phyloP scores from a whole-genome alignment of 495 filamentous ascomycete species.

The Tuber magnatum region DNA sequence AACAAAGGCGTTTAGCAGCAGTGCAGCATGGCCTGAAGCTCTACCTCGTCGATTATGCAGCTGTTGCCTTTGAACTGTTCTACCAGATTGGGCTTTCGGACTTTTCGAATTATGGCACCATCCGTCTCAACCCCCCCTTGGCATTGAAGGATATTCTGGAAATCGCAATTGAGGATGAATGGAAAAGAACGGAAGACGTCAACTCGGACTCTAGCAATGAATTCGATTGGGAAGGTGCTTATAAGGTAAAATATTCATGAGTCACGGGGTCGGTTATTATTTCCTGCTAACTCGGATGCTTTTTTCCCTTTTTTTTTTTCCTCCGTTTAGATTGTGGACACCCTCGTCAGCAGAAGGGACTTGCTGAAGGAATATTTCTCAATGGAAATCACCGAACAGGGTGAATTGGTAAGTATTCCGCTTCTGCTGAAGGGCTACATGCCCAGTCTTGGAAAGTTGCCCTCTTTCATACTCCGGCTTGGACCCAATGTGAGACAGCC shows the following conservation, averaged over 20 bases:
- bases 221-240: constrained; percentile 36
- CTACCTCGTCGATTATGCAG: constrained; percentile 89
- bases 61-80: constrained; percentile 82
- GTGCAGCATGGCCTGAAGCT: constrained; percentile 91
- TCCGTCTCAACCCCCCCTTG: constrained; percentile 70
- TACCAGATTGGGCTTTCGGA: constrained; percentile 95
- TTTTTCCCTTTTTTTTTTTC: constrained; percentile 8
- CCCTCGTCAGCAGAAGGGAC: constrained; percentile 63
- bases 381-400: constrained; percentile 69
- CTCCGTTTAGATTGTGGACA: constrained; percentile 28
- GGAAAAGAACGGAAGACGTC: constrained; percentile 7
- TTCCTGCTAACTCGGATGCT: neutral
- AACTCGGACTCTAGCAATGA: constrained; percentile 6
- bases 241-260: constrained; percentile 21
- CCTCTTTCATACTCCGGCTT: constrained; percentile 76
- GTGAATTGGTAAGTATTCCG: constrained; percentile 70
- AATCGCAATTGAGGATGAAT: constrained; percentile 65
- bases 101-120: constrained; percentile 88
- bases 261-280: constrained; percentile 8
- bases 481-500: constrained; percentile 53
- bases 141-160: constrained; percentile 61
- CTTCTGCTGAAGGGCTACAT: constrained; percentile 83
- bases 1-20: constrained; percentile 74
- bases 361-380: constrained; percentile 94
- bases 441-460: constrained; percentile 76